Conservation (phyloP, 208 protist genomes). For the Tetramitus jugosus region DNA sequence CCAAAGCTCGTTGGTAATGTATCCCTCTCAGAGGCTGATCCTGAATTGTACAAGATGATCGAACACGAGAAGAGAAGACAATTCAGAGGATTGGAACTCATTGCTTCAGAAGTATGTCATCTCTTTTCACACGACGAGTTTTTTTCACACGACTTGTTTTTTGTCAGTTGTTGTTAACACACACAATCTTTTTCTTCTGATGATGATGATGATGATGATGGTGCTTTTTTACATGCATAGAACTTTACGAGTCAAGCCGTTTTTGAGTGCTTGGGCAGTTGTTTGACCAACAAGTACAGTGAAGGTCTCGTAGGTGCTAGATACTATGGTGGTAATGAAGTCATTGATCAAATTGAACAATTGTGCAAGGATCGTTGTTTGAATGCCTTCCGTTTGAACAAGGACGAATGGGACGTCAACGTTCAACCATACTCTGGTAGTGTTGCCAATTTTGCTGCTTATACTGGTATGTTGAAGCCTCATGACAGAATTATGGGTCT, state of each 20-base stretch:
- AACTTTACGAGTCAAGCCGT: conserved; percentile 97
- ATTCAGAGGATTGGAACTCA: conserved; percentile 71
- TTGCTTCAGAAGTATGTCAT: conserved; percentile 58
- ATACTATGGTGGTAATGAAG: conserved; percentile 97
- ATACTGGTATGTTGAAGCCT: conserved; percentile 87
- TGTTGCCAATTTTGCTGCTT: conserved; percentile 95
- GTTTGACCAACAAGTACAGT: conserved; percentile 98
- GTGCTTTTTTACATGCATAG: conserved; percentile 47
- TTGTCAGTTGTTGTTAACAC: background rate
- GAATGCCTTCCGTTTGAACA: conserved; percentile 79
- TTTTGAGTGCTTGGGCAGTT: conserved; percentile 90
- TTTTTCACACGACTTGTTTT: background rate
- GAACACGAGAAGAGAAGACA: conserved; percentile 71
- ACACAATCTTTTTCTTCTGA: too few relatives aligned
- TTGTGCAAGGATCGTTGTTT: conserved; percentile 82
- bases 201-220: background rate
- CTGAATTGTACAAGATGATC: conserved; percentile 62
- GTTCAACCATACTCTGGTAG: conserved; percentile 98
- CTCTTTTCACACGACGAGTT: background rate
- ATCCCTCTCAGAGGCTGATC: conserved; percentile 41
- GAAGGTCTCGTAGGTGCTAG: conserved; percentile 89
- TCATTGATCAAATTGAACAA: conserved; percentile 92
- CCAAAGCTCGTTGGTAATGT: background rate
- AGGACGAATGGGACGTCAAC: conserved; percentile 94
- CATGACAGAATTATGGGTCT: conserved; percentile 96